Base-by-base conservation (phyloP, 257 asterid species). In the Verbascum thapsus region DNA sequence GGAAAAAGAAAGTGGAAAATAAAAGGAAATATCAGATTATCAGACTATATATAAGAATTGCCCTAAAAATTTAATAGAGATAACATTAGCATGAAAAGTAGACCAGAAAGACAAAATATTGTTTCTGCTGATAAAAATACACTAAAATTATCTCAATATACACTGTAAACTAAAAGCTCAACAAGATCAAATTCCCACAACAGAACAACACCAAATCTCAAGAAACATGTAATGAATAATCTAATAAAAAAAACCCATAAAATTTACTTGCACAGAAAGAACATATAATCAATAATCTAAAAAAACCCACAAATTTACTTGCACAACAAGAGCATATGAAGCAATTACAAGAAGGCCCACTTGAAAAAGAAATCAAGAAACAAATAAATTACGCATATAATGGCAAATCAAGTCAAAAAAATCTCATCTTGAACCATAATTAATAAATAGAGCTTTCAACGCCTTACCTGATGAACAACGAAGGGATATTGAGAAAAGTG, bases 391-490 rank as follows among this genome's bases (percentile, higher is more conserved):
- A 17, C 11, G 10, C 34, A 18, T 23, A 59, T 3, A 30, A 15
- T 32, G 15, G 60, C 12, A 17, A 58, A 68, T 11, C 15, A 30
- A 64, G 40, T 32, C 16, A n/a, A 18, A 55, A 75, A 60, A 11
- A 47, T 53, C 53, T 0, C 4, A 58, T 34, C 61, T 65, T 64
- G n/a, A 69, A 13, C 1, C 50, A n/a, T 13, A 42, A 40, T 41
- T 57, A 53, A 55, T 39, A 58, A 53, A 49, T 63, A 26, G 56
- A 45, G 23, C 32, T 50, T 58, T 65, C 67, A 62, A 68, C 68
- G 78, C 68, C 5, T 10, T 63, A 74, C 74, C 78, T 62, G n/a
- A 43, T 45, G 70, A 61, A 72, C 54, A 66, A 73, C 44, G 65
- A 19, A 40, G 67, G 61, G 43, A 53, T 47, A 30, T 48, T 32